Evolutionary conservation across 208 protist species (phyloP), one percentile per base, ranked within the genome.

Genomic region (Trypanosoma conorhini): DNA sequence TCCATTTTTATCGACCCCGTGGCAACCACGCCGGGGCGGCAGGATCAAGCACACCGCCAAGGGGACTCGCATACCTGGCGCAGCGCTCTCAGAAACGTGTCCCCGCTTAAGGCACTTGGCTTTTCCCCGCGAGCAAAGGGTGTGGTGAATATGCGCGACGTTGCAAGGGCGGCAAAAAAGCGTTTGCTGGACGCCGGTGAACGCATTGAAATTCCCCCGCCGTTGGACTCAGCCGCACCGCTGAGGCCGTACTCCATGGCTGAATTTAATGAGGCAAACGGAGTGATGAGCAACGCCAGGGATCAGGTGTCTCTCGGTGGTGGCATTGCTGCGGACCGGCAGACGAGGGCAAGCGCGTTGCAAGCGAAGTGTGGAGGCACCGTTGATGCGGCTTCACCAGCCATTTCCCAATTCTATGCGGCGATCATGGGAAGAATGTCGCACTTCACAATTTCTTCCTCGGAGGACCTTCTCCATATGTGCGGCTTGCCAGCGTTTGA

Each of bases 401-500:
- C 24, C 21, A 38, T 58, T 31, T 8, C 46, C 8, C 15, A 60
- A 33, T 70, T 70, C n/a, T 62, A 51, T 50, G 55, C 31, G 48
- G 7, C 12, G 42, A 33, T 70, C 15, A 50, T 52, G 28, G 10
- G n/a, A 7, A 30, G 54, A 30, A 17, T 58, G 10, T 0, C 57
- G 30, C 44, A 62, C 19, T 55, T 65, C 22, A 57, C 42, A 0
- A 17, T 73, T 35, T 24, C 55, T 28, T 21, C 28, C 22, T 51
- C 50, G 15, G 42, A 73, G n/a, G 68, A 73, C 31, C 10, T 73
- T 33, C 57, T 73, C 1, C 12, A 26, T 0, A 22, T 26, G 19
- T 57, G 65, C n/a, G 42, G 26, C 31, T 15, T 67, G 10, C 57
- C 59, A 26, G 68, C 40, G 22, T 73, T 73, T 60, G 68, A 73